phyloP scores from a whole-genome alignment of 1,284 basidiomycete genomes.

The Mycosarcoma maydis region DNA sequence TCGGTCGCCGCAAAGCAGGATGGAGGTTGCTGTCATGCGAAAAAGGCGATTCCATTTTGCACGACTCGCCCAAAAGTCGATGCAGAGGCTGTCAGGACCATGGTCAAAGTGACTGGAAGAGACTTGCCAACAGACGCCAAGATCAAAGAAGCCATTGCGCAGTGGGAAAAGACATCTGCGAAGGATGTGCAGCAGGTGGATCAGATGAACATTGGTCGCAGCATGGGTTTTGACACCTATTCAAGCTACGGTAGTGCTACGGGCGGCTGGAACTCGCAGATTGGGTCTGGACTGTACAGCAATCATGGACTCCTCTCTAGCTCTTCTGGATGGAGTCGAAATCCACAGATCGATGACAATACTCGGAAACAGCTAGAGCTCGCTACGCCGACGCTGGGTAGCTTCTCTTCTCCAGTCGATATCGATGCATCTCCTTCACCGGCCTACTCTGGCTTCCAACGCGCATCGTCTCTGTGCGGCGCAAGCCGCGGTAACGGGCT shows the following conservation, averaged over 20 bases:
- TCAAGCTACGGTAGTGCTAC: conserved; percentile 41
- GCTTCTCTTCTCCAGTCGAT: conserved; percentile 32
- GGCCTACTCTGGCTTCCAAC: conserved; percentile 27
- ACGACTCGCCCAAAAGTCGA: conserved; percentile 27
- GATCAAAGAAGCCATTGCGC: conserved; percentile 11
- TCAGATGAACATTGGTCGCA: conserved; percentile 32
- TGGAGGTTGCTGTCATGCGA: conserved; percentile 19
- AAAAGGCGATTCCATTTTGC: conserved; percentile 30
- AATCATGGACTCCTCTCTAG: conserved; percentile 12
- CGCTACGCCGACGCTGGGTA: conserved; percentile 18
- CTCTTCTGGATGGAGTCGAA: neutral
- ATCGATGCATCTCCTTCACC: conserved; percentile 20
- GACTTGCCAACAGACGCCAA: conserved; percentile 4
- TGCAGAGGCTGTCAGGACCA: conserved; percentile 6
- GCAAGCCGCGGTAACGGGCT: conserved; percentile 1
- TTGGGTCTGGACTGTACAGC: conserved; percentile 31
- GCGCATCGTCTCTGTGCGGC: conserved; percentile 31
- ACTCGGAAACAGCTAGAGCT: conserved; percentile 15
- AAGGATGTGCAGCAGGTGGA: conserved; percentile 34
- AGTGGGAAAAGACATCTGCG: conserved; percentile 19
- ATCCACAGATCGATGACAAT: conserved; percentile 3
- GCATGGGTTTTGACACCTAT: conserved; percentile 32
- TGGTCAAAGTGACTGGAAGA: conserved; percentile 30
- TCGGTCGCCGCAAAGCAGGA: conserved; percentile 17
- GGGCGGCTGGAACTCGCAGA: conserved; percentile 40